phyloP scores from a whole-genome alignment of 1,284 basidiomycete species.

The Ustilago vetiveriae region DNA sequence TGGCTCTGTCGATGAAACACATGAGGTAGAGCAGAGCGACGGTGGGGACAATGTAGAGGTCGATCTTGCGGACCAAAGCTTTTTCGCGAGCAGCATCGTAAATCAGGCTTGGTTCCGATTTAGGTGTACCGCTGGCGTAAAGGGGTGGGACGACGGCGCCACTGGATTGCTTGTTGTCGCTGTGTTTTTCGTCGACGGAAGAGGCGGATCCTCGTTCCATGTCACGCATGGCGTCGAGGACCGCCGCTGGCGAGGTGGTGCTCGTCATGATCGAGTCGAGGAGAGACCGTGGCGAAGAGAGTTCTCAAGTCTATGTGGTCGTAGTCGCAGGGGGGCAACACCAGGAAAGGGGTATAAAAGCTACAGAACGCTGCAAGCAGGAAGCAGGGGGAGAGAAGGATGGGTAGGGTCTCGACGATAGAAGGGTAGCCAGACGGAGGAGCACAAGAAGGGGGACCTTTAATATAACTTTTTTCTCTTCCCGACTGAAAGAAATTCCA shows the following conservation, averaged over 20 bases:
- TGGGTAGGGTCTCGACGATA: no score
- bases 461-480: no score
- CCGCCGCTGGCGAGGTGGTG: conserved; percentile 18
- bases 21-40: conserved; percentile 49
- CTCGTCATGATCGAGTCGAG: conserved; percentile 18
- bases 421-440: no score
- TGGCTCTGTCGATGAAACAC: conserved; percentile 18
- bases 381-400: no score
- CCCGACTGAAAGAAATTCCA: no score
- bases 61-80: conserved; percentile 55
- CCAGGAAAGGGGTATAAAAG: no score
- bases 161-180: conserved; percentile 7
- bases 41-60: conserved; percentile 53
- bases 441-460: no score
- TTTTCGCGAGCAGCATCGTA: conserved; percentile 69
- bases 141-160: conserved; percentile 11
- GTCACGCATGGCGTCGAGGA: conserved; percentile 24
- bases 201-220: conserved; percentile 31
- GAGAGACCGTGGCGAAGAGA: no score
- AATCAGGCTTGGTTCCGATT: conserved; percentile 11
- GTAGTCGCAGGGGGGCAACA: no score
- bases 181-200: conserved; percentile 26
- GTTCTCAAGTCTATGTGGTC: no score
- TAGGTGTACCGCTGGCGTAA: conserved; percentile 16
- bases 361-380: no score